These are phyloP conservation scores for Ustilago tritici DNA, from an alignment of 1,284 basidiomycete species.

Conservation along the genomic window DNA sequence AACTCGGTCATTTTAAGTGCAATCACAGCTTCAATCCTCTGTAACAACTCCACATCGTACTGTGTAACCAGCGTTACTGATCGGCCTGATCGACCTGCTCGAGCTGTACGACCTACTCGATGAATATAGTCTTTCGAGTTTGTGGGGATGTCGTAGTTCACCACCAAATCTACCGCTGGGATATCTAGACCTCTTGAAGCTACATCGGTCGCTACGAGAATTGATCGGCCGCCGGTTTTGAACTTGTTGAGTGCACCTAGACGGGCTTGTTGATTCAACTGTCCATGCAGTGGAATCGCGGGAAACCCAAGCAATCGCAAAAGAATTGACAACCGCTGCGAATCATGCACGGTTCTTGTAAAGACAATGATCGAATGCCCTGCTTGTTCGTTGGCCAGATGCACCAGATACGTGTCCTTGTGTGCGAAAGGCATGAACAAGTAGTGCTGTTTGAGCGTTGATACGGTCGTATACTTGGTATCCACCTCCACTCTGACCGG, in stretches of 20 bases:
- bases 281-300: slow-evolving; percentile 94
- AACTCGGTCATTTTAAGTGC: slow-evolving; percentile 93
- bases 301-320: slow-evolving; percentile 91
- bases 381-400: slow-evolving; percentile 87
- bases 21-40: slow-evolving; percentile 84
- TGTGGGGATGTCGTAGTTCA: slow-evolving; percentile 98
- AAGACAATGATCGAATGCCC: slow-evolving; percentile 97
- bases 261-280: slow-evolving; percentile 91
- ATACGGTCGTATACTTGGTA: slow-evolving; percentile 97
- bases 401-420: slow-evolving; percentile 92
- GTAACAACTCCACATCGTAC: slow-evolving; percentile 96
- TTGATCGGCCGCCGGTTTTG: slow-evolving; percentile 89
- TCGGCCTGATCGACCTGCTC: slow-evolving; percentile 94
- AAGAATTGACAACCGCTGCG: slow-evolving; percentile 88
- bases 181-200: slow-evolving; percentile 95
- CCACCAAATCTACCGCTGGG: slow-evolving; percentile 93
- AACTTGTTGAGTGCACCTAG: slow-evolving; percentile 96
- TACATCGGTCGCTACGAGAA: slow-evolving; percentile 96
- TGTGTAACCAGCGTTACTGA: slow-evolving; percentile 96
- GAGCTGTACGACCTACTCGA: slow-evolving; percentile 94
- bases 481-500: slow-evolving; percentile 92
- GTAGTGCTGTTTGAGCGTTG: slow-evolving; percentile 94
- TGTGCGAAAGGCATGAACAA: slow-evolving; percentile 91
- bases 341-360: slow-evolving; percentile 93
- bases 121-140: slow-evolving; percentile 99